Conservation (phyloP, 495 filamentous ascomycete species). For the Polyplosphaeria fusca region DNA sequence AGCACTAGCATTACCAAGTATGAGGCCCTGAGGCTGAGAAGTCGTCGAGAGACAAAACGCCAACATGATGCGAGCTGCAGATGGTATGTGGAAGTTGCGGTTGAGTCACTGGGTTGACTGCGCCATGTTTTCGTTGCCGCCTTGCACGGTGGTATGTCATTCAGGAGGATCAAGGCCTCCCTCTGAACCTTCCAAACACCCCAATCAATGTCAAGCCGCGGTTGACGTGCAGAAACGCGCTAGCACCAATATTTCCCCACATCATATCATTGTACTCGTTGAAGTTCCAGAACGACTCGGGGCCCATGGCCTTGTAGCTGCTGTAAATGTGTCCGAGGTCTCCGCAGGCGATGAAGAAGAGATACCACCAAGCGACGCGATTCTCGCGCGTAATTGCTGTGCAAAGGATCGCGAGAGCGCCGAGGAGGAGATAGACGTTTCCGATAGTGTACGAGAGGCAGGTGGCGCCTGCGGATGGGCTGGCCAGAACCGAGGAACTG, state of each 20-base stretch:
- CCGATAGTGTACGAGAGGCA: conserved; percentile 15
- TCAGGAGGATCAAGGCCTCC: not conserved
- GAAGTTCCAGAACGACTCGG: conserved; percentile 13
- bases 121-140: too few relatives aligned
- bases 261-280: conserved; percentile 18
- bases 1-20: too few relatives aligned
- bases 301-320: conserved; percentile 17
- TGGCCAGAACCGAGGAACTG: conserved; percentile 3
- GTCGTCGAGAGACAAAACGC: too few relatives aligned
- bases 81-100: too few relatives aligned
- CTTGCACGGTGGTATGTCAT: not conserved
- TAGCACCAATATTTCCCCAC: conserved; percentile 26
- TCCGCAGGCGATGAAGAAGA: conserved; percentile 12
- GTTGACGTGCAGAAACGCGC: conserved; percentile 28
- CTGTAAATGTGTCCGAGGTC: conserved; percentile 26
- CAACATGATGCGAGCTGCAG: too few relatives aligned
- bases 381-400: conserved; percentile 17
- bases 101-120: too few relatives aligned
- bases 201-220: conserved; percentile 14
- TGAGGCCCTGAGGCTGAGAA: too few relatives aligned
- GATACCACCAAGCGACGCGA: conserved; percentile 20
- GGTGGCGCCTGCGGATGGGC: not conserved
- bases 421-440: conserved; percentile 26
- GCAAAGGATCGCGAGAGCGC: conserved; percentile 13
- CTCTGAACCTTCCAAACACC: conserved; percentile 24